Evolutionary conservation across 805 yeast species (phyloP).

Genomic region (Schwanniomyces vanrijiae): DNA sequence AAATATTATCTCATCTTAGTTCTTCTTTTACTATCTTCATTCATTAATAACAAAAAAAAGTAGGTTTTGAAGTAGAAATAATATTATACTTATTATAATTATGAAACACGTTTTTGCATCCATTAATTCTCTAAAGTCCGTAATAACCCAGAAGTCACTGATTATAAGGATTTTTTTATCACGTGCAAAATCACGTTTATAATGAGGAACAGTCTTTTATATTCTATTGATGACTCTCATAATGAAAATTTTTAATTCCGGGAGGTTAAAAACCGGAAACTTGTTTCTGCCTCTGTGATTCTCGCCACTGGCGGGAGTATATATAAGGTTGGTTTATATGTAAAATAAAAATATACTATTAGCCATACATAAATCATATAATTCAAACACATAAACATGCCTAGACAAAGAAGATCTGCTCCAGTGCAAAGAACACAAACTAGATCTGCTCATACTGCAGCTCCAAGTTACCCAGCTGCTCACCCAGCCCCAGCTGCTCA

Average conservation of each 20-base stretch:
- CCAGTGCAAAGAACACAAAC: conserved; percentile 49
- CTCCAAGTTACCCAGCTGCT: conserved; percentile 45
- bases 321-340: background rate
- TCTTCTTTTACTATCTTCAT: no score
- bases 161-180: no score
- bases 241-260: background rate
- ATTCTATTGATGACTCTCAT: background rate
- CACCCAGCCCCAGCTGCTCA: conserved; percentile 45
- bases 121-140: background rate
- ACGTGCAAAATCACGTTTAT: background rate
- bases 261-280: background rate
- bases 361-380: background rate
- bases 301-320: background rate
- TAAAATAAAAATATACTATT: background rate
- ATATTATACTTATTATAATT: no score
- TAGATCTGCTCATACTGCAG: conserved; percentile 76
- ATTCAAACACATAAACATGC: conserved; percentile 22
- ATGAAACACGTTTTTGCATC: no score
- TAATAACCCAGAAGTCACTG: no score
- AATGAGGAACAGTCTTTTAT: background rate
- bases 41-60: no score
- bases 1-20: no score
- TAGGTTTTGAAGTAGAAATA: no score
- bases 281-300: background rate
- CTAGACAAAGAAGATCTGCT: conserved; percentile 56